Percentiles rank a stretch among this genome's conserved stretches.
These are phyloP conservation scores for Chiua virens DNA, from an alignment of 768 basidiomycete species.

Conservation along the genomic window DNA sequence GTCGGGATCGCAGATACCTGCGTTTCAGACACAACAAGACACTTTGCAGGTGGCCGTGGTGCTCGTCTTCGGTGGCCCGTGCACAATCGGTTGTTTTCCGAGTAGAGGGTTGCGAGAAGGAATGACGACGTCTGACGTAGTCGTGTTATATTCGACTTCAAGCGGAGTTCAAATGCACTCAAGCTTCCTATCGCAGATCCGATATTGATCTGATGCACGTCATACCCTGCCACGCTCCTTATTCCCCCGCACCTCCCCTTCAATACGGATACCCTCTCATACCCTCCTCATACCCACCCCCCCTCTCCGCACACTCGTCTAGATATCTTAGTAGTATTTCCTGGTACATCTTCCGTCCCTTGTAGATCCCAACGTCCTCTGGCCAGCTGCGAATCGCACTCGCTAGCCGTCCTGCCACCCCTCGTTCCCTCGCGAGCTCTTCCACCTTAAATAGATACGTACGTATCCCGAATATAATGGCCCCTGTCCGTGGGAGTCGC, in stretches of 20 bases:
- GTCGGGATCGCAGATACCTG: conserved; percentile 23
- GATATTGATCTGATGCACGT: conserved; percentile 36
- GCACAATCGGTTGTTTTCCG: conserved; percentile 27
- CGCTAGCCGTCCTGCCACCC: conserved; percentile 61
- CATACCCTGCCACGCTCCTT: conserved; percentile 24
- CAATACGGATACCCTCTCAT: neutral
- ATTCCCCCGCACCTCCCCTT: conserved; percentile 15
- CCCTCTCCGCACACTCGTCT: conserved; percentile 12
- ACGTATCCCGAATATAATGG: conserved; percentile 67
- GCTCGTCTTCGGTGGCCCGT: conserved; percentile 29
- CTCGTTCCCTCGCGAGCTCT: conserved; percentile 52
- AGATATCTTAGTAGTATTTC: conserved; percentile 17
- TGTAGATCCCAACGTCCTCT: conserved; percentile 46
- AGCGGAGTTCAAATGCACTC: conserved; percentile 38
- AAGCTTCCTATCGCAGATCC: conserved; percentile 35
- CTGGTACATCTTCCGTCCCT: conserved; percentile 27
- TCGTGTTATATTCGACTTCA: conserved; percentile 43
- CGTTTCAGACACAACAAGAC: conserved; percentile 10
- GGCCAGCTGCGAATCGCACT: conserved; percentile 68
- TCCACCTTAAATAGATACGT: conserved; percentile 60
- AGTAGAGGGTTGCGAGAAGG: conserved; percentile 33
- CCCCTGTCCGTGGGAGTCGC: conserved; percentile 61
- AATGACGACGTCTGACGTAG: conserved; percentile 47
- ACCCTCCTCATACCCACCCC: neutral
- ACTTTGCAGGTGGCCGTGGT: conserved; percentile 1